A percentile compares a stretch with the other conserved stretches of the same genome.
phyloP scores from a whole-genome alignment of 116 monocot species.

The Phalaenopsis hybrid region DNA sequence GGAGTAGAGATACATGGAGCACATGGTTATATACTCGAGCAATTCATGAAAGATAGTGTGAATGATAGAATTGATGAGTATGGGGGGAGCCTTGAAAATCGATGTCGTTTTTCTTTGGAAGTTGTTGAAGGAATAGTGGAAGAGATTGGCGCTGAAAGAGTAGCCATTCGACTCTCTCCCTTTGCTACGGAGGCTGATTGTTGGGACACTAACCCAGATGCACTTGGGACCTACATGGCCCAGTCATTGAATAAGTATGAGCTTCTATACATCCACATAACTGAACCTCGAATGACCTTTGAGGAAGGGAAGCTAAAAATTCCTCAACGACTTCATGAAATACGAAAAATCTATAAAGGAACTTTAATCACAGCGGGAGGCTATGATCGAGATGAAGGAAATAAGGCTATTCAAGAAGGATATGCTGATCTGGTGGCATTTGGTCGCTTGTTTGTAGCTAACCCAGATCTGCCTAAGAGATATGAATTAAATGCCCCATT shows the following conservation, averaged over 20 bases:
- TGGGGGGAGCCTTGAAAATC: neutral
- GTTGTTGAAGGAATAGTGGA: neutral
- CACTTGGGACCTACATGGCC: neutral
- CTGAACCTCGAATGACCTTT: neutral
- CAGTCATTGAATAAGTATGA: neutral
- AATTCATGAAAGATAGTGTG: conserved; percentile 3
- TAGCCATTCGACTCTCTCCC: neutral
- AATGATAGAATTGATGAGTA: conserved; percentile 4
- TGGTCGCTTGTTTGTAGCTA: conserved; percentile 9
- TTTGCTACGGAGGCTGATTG: neutral
- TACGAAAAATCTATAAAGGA: neutral
- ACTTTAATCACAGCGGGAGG: neutral
- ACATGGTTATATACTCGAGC: neutral
- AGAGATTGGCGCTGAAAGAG: neutral
- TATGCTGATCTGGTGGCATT: conserved; percentile 8
- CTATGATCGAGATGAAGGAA: conserved; percentile 1
- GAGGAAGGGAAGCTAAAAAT: neutral
- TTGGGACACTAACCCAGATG: neutral
- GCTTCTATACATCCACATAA: neutral
- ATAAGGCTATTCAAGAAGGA: neutral
- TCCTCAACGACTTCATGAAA: neutral
- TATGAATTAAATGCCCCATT: conserved; percentile 11
- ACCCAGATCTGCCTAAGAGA: conserved; percentile 8
- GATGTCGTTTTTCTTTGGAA: neutral
- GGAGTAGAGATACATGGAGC: neutral